Percentiles rank a stretch among this genome's conserved stretches.
These are phyloP conservation scores for Dothideomycetes sp. DNA, from an alignment of 2,329 filamentous ascomycete genomes.

Conservation along the genomic window DNA sequence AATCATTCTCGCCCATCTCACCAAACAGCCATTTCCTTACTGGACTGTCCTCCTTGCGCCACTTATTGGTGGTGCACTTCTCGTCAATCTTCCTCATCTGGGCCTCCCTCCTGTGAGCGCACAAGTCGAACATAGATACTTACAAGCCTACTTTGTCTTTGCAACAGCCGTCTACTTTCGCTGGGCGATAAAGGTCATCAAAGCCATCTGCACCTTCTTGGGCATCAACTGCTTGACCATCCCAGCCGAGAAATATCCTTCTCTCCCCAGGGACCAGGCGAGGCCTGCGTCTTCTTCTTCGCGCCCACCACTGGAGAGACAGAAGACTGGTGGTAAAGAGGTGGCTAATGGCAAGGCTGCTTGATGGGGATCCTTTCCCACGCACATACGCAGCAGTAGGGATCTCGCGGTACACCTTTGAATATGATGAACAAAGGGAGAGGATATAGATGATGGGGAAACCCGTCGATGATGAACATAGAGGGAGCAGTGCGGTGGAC, in stretches of 20 bases:
- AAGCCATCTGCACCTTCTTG: slow-evolving; percentile 80
- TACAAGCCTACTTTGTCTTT: slow-evolving; percentile 76
- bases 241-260: slow-evolving; percentile 24
- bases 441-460: too few relatives aligned
- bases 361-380: too few relatives aligned
- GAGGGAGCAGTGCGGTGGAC: too few relatives aligned
- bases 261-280: neutral
- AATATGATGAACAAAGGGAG: too few relatives aligned
- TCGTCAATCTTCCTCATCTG: slow-evolving; percentile 72
- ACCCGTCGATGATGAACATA: too few relatives aligned
- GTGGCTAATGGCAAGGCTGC: neutral
- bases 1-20: slow-evolving; percentile 93
- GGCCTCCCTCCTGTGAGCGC: slow-evolving; percentile 55
- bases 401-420: too few relatives aligned
- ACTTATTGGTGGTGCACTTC: slow-evolving; percentile 70
- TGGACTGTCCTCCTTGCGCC: slow-evolving; percentile 89
- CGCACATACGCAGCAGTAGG: too few relatives aligned
- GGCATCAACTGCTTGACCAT: slow-evolving; percentile 95
- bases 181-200: slow-evolving; percentile 87
- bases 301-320: neutral
- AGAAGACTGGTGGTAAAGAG: neutral
- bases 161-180: slow-evolving; percentile 77
- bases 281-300: too few relatives aligned
- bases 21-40: slow-evolving; percentile 86
- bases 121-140: slow-evolving; percentile 62